Percentiles rank a stretch among this genome's conserved stretches.
phyloP scores from a whole-genome alignment of 192 early-diverging fungal genomes.

The Chytriomyces sp. region DNA sequence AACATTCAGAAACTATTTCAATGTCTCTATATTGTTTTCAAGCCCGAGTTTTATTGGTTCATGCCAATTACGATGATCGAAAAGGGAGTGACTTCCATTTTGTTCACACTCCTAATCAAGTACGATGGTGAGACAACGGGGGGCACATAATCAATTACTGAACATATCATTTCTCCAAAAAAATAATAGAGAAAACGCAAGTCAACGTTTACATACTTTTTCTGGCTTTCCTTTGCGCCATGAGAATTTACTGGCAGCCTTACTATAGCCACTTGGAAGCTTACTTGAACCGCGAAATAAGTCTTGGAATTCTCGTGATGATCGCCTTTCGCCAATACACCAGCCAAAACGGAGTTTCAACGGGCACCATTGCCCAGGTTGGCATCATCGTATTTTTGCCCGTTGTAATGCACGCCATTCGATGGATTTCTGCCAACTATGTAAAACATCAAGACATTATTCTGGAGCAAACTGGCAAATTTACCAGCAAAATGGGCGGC shows the following conservation, averaged over 20 bases:
- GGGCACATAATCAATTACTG: not conserved
- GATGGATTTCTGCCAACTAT: slow-evolving; percentile 12
- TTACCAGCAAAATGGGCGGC: not conserved
- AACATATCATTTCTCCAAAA: not conserved
- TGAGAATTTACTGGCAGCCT: slow-evolving; percentile 25
- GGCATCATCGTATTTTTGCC: slow-evolving; percentile 11
- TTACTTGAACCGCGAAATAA: slow-evolving; percentile 29
- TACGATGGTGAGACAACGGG: slow-evolving; percentile 5
- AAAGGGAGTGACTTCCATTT: slow-evolving; percentile 26
- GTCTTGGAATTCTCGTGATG: slow-evolving; percentile 15
- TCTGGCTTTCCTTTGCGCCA: slow-evolving; percentile 16
- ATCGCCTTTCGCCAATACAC: slow-evolving; percentile 25
- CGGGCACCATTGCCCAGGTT: not conserved
- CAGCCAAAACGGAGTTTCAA: slow-evolving; percentile 4
- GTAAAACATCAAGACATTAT: slow-evolving; percentile 15
- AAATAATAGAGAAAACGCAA: not conserved
- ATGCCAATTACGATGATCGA: slow-evolving; percentile 27
- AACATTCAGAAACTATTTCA: slow-evolving; percentile 24
- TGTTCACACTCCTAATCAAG: slow-evolving; percentile 15
- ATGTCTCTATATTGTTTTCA: slow-evolving; percentile 29
- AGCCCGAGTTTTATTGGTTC: slow-evolving; percentile 22
- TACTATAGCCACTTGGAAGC: slow-evolving; percentile 22
- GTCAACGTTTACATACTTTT: slow-evolving; percentile 22
- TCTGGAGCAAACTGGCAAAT: not conserved
- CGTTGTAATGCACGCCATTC: slow-evolving; percentile 11